Conservation (phyloP, 768 basidiomycete genomes). For the Tricholoma hemisulphureum region DNA sequence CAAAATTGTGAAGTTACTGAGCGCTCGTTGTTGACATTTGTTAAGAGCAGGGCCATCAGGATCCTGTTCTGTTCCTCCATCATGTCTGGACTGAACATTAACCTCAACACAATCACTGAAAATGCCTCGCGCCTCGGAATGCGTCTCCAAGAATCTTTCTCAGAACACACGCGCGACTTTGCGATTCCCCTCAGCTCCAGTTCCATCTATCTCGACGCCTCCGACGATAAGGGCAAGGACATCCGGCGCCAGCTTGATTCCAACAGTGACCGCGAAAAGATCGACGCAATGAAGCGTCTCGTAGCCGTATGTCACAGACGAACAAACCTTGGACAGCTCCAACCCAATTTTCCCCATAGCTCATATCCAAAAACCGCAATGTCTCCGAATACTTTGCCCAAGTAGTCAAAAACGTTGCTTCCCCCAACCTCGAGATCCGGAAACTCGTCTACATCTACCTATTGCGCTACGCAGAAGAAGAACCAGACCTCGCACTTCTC, state of each 20-base stretch:
- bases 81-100: too few relatives aligned
- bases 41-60: too few relatives aligned
- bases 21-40: too few relatives aligned
- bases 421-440: slow-evolving; percentile 87
- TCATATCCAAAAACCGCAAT: slow-evolving; percentile 90
- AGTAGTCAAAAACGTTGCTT: slow-evolving; percentile 96
- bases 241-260: slow-evolving; percentile 87
- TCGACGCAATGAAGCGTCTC: slow-evolving; percentile 93
- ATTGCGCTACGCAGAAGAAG: slow-evolving; percentile 86
- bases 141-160: slow-evolving; percentile 80
- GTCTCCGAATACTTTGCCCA: slow-evolving; percentile 94
- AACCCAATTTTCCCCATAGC: slow-evolving; percentile 40
- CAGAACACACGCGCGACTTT: slow-evolving; percentile 77
- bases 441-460: slow-evolving; percentile 99
- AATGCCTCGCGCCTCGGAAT: slow-evolving; percentile 82
- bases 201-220: slow-evolving; percentile 60
- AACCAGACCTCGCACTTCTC: slow-evolving; percentile 91
- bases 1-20: too few relatives aligned
- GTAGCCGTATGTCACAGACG: slow-evolving; percentile 88
- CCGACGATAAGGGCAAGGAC: slow-evolving; percentile 81
- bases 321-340: background rate
- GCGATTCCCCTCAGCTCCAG: slow-evolving; percentile 53
- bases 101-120: slow-evolving; percentile 61
- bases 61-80: too few relatives aligned
- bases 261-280: slow-evolving; percentile 82